Evolutionary conservation across 129 eudicot genomes (phyloP).

Genomic region (Lactuca saligna): DNA sequence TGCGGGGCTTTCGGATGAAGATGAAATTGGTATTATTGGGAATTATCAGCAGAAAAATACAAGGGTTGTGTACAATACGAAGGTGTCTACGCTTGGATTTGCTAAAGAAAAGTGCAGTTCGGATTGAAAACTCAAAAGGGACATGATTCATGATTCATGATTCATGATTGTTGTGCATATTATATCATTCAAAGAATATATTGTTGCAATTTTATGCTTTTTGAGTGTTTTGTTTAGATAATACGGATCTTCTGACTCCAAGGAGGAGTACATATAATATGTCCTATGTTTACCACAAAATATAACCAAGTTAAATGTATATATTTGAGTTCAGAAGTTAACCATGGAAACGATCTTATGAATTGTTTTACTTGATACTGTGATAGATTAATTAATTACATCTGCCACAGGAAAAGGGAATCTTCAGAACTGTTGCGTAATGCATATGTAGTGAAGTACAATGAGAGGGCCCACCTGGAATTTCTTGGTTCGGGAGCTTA

Average conservation of each 20-base stretch:
- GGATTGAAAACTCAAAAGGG: conserved; percentile 18
- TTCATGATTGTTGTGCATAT: conserved; percentile 31
- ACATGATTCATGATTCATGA: conserved; percentile 11
- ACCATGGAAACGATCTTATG: background rate
- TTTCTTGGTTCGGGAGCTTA: conserved; percentile 26
- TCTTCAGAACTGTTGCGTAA: conserved; percentile 17
- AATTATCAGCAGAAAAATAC: conserved; percentile 87
- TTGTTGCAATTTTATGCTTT: conserved; percentile 27
- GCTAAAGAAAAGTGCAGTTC: conserved; percentile 77
- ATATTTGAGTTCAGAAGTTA: conserved; percentile 7
- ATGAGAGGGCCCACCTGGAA: conserved; percentile 22
- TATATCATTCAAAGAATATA: conserved; percentile 25
- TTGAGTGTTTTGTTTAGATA: conserved; percentile 3
- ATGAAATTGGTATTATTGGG: conserved; percentile 80
- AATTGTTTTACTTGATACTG: conserved; percentile 25
- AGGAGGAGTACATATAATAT: background rate
- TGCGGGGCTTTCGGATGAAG: conserved; percentile 66
- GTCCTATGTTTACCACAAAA: conserved; percentile 3
- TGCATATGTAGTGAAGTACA: conserved; percentile 26
- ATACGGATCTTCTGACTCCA: conserved; percentile 5
- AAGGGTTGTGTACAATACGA: conserved; percentile 76
- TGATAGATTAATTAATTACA: conserved; percentile 20
- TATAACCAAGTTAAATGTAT: background rate
- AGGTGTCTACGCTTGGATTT: conserved; percentile 63
- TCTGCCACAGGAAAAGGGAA: conserved; percentile 23